Evolutionary conservation across 768 basidiomycete species (phyloP).

Genomic region (Tulasnella calospora): DNA sequence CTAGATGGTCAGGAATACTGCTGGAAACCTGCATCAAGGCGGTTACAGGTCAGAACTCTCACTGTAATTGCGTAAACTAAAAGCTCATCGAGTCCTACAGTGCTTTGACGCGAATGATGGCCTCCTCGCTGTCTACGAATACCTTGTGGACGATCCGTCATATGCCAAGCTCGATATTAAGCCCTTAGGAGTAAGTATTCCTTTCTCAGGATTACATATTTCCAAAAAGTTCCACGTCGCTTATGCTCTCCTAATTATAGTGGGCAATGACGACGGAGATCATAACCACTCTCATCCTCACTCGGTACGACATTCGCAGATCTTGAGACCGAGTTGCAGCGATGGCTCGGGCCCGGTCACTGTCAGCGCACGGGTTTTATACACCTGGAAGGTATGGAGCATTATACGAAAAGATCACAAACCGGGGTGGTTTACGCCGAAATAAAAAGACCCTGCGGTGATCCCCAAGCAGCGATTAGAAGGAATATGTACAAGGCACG

Average conservation of each 20-base stretch:
- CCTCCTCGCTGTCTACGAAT: slow-evolving; percentile 63
- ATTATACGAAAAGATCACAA: no score
- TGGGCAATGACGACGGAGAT: slow-evolving; percentile 63
- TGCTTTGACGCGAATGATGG: slow-evolving; percentile 58
- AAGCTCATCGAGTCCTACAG: slow-evolving; percentile 37
- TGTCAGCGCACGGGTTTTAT: not conserved
- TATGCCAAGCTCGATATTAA: slow-evolving; percentile 53
- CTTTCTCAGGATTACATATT: not conserved
- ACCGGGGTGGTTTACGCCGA: slow-evolving; percentile 10
- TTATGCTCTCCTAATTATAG: not conserved
- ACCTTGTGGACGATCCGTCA: slow-evolving; percentile 55
- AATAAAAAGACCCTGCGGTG: not conserved
- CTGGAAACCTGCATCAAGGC: slow-evolving; percentile 49
- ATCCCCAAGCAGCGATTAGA: not conserved
- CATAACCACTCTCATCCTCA: slow-evolving; percentile 66
- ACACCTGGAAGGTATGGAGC: not conserved
- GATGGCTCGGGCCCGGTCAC: no score
- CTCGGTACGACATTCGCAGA: slow-evolving; percentile 58
- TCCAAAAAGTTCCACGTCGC: not conserved
- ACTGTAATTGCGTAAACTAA: not conserved
- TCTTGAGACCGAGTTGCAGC: not conserved
- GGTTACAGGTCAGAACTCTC: slow-evolving; percentile 28
- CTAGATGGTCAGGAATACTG: slow-evolving; percentile 67
- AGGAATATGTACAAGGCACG: not conserved
- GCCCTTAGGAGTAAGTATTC: slow-evolving; percentile 13